Base-by-base conservation (phyloP, 2,329 filamentous ascomycete species). In the Sporothrix curviconia region DNA sequence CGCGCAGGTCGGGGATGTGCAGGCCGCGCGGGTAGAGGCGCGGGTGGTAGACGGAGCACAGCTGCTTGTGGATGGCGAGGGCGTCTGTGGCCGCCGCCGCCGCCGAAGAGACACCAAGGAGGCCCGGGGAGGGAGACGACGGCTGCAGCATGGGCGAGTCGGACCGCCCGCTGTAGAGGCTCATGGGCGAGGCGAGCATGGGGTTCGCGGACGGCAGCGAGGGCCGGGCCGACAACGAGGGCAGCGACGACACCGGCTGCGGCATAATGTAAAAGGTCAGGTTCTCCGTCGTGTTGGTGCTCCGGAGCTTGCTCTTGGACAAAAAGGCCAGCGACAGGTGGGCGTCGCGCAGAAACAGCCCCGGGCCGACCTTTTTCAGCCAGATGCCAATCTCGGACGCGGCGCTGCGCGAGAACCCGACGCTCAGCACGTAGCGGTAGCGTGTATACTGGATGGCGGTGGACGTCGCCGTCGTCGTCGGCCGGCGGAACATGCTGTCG, bases 311-410 rank as follows among this genome's bases (percentile, higher is more conserved):
- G 4, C 6, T 17, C 8, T 19, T 34, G 19, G 46, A n/a, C 19
- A 61, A 8, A 2, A 7, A 15, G 4, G 51, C 50, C 17, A 61
- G 44, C 17, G 40, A 15, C 2, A 25, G 40, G 9, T 40, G 34
- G n/a, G 44, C 39, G n/a, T 61, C 60, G 12, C 60, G 55, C 17
- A 61, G 1, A 1, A 56, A 58, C n/a, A 55, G 36, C 3, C 42
- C 56, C 9, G 58, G 52, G 1, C 60, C 58, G 17, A 60, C 47
- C 44, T 60, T 60, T 7, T 56, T 58, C 2, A 62, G 22, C 17
- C 25, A 52, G 34, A 62, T 57, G 32, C 60, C 58, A 14, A 58
- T 57, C 49, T 61, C 57, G 14, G 37, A 19, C 4, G 14, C 39
- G 14, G 15, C 11, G 11, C 12, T 34, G 3, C 36, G 15, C 12